Base-by-base conservation (phyloP, 768 basidiomycete species). In the Suillus sp. region DNA sequence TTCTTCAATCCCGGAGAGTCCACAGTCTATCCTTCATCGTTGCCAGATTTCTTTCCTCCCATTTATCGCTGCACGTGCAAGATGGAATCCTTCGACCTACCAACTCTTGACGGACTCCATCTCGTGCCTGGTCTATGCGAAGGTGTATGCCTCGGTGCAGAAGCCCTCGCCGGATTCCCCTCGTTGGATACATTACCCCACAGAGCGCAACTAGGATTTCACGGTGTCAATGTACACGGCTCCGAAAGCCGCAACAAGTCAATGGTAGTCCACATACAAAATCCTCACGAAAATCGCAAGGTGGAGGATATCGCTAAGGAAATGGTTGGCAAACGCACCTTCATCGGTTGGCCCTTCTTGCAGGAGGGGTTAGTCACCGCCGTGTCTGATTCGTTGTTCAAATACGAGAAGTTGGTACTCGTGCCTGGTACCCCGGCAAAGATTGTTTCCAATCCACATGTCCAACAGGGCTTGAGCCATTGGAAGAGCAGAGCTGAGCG, bases 21-120 rank as follows among this genome's bases (percentile, higher is more conserved):
- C 32, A 87, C 81, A 0, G 71, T 79, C 18, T 99, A 97, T 72
- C 92, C 95, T 0, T 97, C 96, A 0, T 96, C 97, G 2, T 78
- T 96, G 1, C 95, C 95, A 1, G 92, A 94, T 5, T 95, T 98
- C 80, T 97, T 99, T 85, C 96, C 97, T 13, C 83, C 93, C 30
- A 77, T 99, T 18, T 78, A 87, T 67, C 86, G 89, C 40, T 96
- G 92, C 68, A 86, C 85, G 20, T 96, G 93, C 75, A 77, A 77
- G 62, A 91, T 87, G 85, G 89, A 91, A 65, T 79, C 89, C 1
- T 99, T 93, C 79, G 84, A 96, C 69, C 83, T 99, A 10, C 97
- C 97, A 0, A 95, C 90, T 0, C 81, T 99, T 38, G 79, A 81
- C 66, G 96, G 94, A 2, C 82, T 97, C 18, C 89, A 94, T 68